Conservation (phyloP, 2,329 filamentous ascomycete species). For the Corniculantispora saksenae region DNA sequence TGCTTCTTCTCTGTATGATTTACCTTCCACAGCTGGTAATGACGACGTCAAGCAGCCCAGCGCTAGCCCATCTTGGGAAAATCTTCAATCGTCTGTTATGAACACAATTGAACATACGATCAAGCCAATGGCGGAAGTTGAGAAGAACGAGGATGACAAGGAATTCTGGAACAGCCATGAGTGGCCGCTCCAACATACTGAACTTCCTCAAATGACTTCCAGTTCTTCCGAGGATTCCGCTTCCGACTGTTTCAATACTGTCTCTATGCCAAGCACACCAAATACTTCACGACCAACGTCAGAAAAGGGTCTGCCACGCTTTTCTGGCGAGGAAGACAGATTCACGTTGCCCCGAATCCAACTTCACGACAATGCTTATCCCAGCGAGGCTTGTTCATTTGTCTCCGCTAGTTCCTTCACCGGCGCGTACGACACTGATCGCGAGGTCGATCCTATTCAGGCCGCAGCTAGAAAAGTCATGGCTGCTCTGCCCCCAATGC, state of each 20-base stretch:
- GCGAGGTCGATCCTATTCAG: constrained; percentile 31
- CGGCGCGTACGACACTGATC: neutral
- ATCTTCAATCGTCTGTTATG: constrained; percentile 25
- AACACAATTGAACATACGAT: constrained; percentile 23
- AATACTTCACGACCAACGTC: constrained; percentile 44
- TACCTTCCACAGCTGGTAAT: neutral
- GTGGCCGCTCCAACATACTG: constrained; percentile 21
- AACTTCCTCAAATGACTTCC: constrained; percentile 19
- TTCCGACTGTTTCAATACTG: constrained; percentile 39
- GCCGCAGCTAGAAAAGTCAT: constrained; percentile 34
- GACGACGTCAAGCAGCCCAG: constrained; percentile 11
- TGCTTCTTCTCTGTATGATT: neutral
- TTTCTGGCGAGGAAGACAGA: constrained; percentile 1
- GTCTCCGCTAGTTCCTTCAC: constrained; percentile 3
- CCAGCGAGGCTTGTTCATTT: constrained; percentile 17
- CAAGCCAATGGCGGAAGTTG: constrained; percentile 7
- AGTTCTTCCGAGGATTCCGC: constrained; percentile 41
- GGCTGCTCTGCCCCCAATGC: constrained; percentile 31
- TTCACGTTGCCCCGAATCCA: constrained; percentile 14
- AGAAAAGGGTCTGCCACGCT: constrained; percentile 33
- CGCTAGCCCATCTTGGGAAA: constrained; percentile 23
- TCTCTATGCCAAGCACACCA: constrained; percentile 39
- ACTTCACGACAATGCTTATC: constrained; percentile 18
- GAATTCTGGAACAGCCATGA: constrained; percentile 16
- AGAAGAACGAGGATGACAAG: constrained; percentile 12